Conservation (phyloP, 805 yeast genomes). For the Hanseniaspora thailandica region DNA sequence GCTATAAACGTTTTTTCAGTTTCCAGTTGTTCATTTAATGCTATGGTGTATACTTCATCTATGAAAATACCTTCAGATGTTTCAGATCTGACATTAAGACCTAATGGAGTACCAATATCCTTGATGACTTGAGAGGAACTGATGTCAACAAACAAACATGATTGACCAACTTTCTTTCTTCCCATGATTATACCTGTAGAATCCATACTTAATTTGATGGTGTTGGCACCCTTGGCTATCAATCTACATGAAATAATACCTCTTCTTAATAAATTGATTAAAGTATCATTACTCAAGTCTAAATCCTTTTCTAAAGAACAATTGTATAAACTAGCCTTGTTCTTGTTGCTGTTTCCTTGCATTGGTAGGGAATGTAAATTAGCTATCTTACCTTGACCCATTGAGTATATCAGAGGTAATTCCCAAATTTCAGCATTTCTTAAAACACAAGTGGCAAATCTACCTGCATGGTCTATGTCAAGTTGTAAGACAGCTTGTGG, state of each 20-base stretch:
- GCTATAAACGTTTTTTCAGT: slow-evolving; percentile 23
- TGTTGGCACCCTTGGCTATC: slow-evolving; percentile 11
- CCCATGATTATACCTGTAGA: slow-evolving; percentile 9
- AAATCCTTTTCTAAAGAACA: slow-evolving; percentile 7
- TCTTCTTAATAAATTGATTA: slow-evolving; percentile 12
- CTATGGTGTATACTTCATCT: slow-evolving; percentile 20
- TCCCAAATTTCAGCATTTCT: slow-evolving; percentile 13
- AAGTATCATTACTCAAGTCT: slow-evolving; percentile 7
- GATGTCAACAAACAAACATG: slow-evolving; percentile 12
- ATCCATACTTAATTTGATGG: slow-evolving; percentile 6
- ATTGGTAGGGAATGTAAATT: slow-evolving; percentile 12
- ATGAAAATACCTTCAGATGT: slow-evolving; percentile 8
- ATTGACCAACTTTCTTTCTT: slow-evolving; percentile 13
- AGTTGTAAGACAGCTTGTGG: slow-evolving; percentile 10
- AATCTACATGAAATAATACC: slow-evolving; percentile 10
- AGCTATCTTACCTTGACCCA: slow-evolving; percentile 7
- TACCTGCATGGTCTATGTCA: slow-evolving; percentile 8
- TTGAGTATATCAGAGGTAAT: slow-evolving; percentile 1
- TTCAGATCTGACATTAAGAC: slow-evolving; percentile 12
- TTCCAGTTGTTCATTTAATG: not conserved
- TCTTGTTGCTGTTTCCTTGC: slow-evolving; percentile 11
- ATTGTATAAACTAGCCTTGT: slow-evolving; percentile 4
- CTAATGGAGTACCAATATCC: slow-evolving; percentile 11
- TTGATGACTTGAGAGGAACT: slow-evolving; percentile 11
- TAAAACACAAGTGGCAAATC: slow-evolving; percentile 9